phyloP scores from a whole-genome alignment of 148 eudicot genomes.

The Polygonum maritimum region DNA sequence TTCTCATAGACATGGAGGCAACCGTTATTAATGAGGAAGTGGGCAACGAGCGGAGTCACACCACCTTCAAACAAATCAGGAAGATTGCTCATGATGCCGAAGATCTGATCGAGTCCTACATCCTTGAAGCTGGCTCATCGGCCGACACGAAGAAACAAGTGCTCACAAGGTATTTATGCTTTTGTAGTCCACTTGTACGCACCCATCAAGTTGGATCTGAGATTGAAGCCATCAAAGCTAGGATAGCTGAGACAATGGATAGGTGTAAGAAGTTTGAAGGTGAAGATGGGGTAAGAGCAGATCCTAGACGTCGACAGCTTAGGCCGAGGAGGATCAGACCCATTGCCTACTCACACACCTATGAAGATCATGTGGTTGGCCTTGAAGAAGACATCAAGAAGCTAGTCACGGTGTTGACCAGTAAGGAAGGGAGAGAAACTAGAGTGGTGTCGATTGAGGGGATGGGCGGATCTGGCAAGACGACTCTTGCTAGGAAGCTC shows the following conservation, averaged over 20 bases:
- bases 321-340: no score
- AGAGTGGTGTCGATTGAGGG: neutral
- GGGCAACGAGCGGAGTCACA: neutral
- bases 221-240: neutral
- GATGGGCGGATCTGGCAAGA: no score
- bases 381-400: neutral
- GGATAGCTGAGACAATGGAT: neutral
- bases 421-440: neutral
- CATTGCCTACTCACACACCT: neutral
- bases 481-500: neutral
- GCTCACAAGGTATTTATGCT: neutral
- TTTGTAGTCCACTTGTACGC: neutral
- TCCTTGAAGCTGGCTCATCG: neutral
- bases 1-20: neutral
- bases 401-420: neutral
- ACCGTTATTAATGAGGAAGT: neutral
- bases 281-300: neutral
- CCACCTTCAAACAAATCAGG: neutral
- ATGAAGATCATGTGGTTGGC: neutral
- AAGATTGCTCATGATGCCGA: neutral
- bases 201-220: neutral
- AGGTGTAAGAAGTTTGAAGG: neutral
- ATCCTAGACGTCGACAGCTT: neutral
- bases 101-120: constrained; percentile 10
- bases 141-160: neutral